phyloP scores from a whole-genome alignment of 306 rosid species.

The Rosa chinensis region DNA sequence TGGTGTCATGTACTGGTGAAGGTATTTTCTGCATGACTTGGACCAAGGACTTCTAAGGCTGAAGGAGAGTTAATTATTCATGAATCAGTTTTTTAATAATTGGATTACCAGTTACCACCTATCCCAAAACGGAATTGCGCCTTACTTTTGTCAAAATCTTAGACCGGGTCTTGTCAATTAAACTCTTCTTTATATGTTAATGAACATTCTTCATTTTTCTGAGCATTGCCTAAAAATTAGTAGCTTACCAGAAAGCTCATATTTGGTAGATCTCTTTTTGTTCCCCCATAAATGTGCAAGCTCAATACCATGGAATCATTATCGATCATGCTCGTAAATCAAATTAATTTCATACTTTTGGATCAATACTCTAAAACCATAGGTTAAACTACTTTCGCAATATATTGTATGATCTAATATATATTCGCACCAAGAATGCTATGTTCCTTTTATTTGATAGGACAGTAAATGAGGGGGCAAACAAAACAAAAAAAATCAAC shows the following conservation, averaged over 20 bases:
- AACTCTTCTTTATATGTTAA: not conserved
- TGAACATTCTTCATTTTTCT: not conserved
- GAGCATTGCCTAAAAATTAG: not conserved
- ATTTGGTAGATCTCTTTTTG: not conserved
- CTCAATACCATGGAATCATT: not conserved
- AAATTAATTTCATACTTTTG: too few species aligned
- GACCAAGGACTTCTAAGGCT: not conserved
- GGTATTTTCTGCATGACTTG: slow-evolving; percentile 5
- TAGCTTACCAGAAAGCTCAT: not conserved
- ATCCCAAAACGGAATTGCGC: not conserved
- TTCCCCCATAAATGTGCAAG: not conserved
- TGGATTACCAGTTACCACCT: not conserved
- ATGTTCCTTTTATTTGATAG: not conserved
- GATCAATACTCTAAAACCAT: too few species aligned
- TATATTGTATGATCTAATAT: too few species aligned
- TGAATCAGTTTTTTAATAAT: not conserved
- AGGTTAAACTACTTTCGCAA: too few species aligned
- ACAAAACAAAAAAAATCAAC: not conserved
- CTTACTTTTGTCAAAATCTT: not conserved
- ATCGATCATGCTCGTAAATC: too few species aligned
- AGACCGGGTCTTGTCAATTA: not conserved
- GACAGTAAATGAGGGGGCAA: too few species aligned
- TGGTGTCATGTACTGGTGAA: not conserved
- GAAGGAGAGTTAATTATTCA: not conserved
- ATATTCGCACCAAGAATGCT: not conserved